Conservation (phyloP, 441 rosid species). For the Adansonia rubrostipa region DNA sequence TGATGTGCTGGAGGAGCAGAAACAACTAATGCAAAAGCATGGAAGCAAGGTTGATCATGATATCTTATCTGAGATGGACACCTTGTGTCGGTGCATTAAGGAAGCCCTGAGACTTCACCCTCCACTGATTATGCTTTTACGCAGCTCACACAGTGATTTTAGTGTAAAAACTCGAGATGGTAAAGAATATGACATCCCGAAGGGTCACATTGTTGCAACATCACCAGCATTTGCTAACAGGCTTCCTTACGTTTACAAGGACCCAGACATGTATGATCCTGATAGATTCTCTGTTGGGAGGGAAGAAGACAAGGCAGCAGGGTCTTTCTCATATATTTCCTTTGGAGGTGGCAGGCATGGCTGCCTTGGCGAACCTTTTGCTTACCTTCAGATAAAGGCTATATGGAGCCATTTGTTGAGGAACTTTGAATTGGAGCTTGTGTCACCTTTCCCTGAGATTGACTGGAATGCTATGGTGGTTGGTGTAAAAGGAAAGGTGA, state of each 20-base stretch:
- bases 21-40: constrained; percentile 67
- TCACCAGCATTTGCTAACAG: constrained; percentile 98
- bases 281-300: constrained; percentile 83
- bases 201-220: constrained; percentile 93
- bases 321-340: constrained; percentile 85
- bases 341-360: constrained; percentile 99
- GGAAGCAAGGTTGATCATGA: constrained; percentile 93
- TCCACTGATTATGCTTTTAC: constrained; percentile 88
- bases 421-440: constrained; percentile 86
- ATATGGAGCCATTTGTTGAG: constrained; percentile 97
- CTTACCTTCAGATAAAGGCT: constrained; percentile 98
- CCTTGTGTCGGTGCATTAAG: constrained; percentile 86
- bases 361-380: constrained; percentile 98
- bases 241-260: constrained; percentile 74
- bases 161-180: constrained; percentile 82
- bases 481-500: constrained; percentile 94
- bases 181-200: constrained; percentile 84
- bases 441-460: constrained; percentile 96
- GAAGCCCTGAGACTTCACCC: constrained; percentile 99
- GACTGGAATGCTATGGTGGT: constrained; percentile 99
- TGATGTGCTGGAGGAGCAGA: constrained; percentile 83
- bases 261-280: constrained; percentile 88
- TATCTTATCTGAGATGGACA: constrained; percentile 90
- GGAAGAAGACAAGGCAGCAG: constrained; percentile 93
- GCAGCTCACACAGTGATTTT: constrained; percentile 87